Percentiles rank a stretch among this genome's conserved stretches.
Evolutionary conservation across 139 green algal genomes (phyloP).

Genomic region (Tetradesmus lagerheimii): DNA sequence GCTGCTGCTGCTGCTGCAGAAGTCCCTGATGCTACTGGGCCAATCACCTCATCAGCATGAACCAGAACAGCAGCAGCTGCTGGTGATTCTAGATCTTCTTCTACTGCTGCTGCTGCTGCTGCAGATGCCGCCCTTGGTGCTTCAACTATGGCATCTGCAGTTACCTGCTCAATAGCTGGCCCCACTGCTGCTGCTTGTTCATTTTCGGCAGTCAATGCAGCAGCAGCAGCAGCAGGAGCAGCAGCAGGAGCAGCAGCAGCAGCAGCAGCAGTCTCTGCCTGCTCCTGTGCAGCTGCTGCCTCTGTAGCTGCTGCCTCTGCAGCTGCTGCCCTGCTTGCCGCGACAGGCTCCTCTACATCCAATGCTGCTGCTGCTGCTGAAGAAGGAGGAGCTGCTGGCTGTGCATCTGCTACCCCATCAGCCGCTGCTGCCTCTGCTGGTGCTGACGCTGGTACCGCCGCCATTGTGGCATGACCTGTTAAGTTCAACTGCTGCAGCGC

Average conservation of each 20-base stretch:
- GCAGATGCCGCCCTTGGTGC: not conserved
- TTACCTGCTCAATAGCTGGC: not conserved
- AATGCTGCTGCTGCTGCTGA: not conserved
- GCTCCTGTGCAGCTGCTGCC: not conserved
- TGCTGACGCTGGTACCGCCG: not conserved
- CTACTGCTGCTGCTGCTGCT: not conserved
- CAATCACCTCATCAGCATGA: not conserved
- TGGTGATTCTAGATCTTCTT: not conserved
- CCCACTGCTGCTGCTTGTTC: not conserved
- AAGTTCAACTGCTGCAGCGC: conserved; percentile 9
- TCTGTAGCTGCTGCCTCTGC: not conserved
- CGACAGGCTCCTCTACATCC: not conserved
- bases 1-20: not conserved
- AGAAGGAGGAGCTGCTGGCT: no score
- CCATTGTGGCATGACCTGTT: not conserved
- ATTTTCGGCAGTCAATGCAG: no score
- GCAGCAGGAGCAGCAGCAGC: not conserved
- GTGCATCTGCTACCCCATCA: not conserved
- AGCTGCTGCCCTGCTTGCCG: not conserved
- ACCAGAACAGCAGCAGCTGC: not conserved
- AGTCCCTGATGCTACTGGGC: not conserved
- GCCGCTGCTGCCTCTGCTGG: not conserved
- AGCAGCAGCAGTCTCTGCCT: not conserved
- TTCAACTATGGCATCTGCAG: not conserved
- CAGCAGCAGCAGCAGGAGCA: not conserved